phyloP scores from a whole-genome alignment of 2,329 filamentous ascomycete genomes.

The Dothiorella sarmentorum region DNA sequence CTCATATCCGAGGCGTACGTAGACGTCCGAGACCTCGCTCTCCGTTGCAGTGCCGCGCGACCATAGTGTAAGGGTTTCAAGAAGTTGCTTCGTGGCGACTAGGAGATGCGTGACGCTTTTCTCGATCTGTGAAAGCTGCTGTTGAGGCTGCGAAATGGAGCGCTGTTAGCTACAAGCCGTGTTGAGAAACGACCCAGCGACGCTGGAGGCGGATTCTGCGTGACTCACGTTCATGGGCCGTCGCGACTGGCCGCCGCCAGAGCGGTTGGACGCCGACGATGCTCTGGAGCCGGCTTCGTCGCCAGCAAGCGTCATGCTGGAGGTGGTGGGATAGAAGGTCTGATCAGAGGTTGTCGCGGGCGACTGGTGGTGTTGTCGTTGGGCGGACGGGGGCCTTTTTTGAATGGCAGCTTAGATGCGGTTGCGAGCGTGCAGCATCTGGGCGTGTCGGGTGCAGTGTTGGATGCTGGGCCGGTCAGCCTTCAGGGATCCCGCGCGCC shows the following conservation, averaged over 20 bases:
- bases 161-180: background rate
- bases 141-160: constrained; percentile 53
- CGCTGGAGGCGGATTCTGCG: constrained; percentile 8
- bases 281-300: constrained; percentile 57
- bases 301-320: constrained; percentile 56
- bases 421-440: constrained; percentile 13
- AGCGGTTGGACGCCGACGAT: constrained; percentile 64
- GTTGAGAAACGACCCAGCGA: background rate
- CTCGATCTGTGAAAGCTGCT: constrained; percentile 92
- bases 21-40: constrained; percentile 94
- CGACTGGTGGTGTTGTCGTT: constrained; percentile 18
- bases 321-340: constrained; percentile 30
- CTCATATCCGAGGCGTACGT: constrained; percentile 94
- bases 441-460: constrained; percentile 10
- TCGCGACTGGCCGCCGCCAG: constrained; percentile 44
- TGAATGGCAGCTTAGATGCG: constrained; percentile 18
- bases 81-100: constrained; percentile 93
- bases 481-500: constrained; percentile 17
- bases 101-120: constrained; percentile 98
- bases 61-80: constrained; percentile 97
- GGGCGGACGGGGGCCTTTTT: constrained; percentile 21
- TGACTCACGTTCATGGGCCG: constrained; percentile 37
- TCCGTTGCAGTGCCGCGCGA: constrained; percentile 89
- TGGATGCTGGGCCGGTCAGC: constrained; percentile 4
- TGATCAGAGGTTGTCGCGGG: constrained; percentile 24